A percentile compares a stretch with the other conserved stretches of the same genome.
Evolutionary conservation across 805 yeast genomes (phyloP).

Genomic region (Nakazawaea wyomingensis): DNA sequence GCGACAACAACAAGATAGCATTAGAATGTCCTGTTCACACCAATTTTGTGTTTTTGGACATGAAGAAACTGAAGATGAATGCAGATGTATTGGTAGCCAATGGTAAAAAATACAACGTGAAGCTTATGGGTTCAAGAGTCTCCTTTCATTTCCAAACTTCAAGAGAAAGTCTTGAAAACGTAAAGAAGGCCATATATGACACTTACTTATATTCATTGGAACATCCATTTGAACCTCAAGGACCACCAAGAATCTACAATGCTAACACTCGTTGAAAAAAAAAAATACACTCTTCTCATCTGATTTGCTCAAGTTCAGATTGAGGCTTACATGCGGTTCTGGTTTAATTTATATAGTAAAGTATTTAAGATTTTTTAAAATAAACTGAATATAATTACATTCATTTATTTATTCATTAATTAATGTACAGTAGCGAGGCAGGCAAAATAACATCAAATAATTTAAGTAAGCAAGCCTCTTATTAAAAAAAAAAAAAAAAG

Average conservation of each 20-base stretch:
- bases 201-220: constrained; percentile 46
- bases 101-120: constrained; percentile 57
- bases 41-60: constrained; percentile 76
- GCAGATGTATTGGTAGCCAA: constrained; percentile 46
- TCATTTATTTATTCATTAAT: too few relatives aligned
- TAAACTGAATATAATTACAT: too few relatives aligned
- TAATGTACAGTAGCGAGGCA: too few relatives aligned
- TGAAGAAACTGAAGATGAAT: constrained; percentile 47
- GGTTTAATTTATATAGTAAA: neutral
- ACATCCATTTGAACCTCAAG: constrained; percentile 46
- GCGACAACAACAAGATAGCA: constrained; percentile 45
- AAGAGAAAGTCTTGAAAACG: constrained; percentile 46
- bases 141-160: constrained; percentile 75
- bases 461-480: too few relatives aligned
- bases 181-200: constrained; percentile 55
- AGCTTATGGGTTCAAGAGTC: constrained; percentile 65
- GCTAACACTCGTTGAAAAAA: constrained; percentile 16
- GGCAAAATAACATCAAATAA: too few relatives aligned
- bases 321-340: too few relatives aligned
- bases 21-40: constrained; percentile 77
- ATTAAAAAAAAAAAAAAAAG: neutral
- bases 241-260: constrained; percentile 31
- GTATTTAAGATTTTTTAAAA: too few relatives aligned
- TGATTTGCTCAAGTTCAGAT: too few relatives aligned
- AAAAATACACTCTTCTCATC: too few relatives aligned